These are phyloP conservation scores for Rhytidiadelphus loreus DNA, from an alignment of 225 moss, liverwort and hornwort genomes.

Conservation along the genomic window DNA sequence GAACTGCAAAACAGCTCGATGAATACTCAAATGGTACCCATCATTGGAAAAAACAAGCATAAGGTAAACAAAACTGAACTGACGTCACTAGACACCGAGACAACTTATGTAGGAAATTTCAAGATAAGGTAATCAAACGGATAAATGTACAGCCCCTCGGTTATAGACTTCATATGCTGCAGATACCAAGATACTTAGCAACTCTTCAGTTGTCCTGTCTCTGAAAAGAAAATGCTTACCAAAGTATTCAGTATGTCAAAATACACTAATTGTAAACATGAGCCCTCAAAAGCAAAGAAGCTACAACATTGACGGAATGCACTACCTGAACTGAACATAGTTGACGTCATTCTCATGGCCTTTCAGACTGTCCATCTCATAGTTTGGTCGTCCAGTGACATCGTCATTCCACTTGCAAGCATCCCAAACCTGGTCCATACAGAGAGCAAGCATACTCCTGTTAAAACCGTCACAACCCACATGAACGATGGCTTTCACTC, in stretches of 20 bases:
- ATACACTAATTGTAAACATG: background rate
- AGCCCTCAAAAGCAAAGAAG: background rate
- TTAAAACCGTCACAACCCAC: background rate
- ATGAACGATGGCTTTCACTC: background rate
- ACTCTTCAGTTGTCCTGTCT: background rate
- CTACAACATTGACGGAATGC: background rate
- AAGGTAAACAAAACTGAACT: background rate
- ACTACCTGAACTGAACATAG: slow-evolving; percentile 96
- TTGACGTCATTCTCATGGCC: slow-evolving; percentile 97
- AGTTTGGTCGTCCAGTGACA: slow-evolving; percentile 79
- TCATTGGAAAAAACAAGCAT: background rate
- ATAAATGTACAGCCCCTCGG: background rate
- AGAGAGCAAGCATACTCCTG: background rate
- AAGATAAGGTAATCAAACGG: background rate
- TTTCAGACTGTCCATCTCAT: slow-evolving; percentile 85
- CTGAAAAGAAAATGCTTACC: background rate
- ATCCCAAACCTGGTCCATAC: slow-evolving; percentile 77
- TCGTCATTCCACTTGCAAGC: slow-evolving; percentile 96
- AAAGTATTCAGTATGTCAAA: background rate
- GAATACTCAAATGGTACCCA: background rate
- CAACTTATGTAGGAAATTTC: background rate
- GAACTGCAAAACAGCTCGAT: background rate
- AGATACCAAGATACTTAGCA: background rate
- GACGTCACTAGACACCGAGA: background rate
- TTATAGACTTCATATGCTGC: background rate